Conservation (phyloP, 345 rosid species). For the Gossypium rotundifolium region DNA sequence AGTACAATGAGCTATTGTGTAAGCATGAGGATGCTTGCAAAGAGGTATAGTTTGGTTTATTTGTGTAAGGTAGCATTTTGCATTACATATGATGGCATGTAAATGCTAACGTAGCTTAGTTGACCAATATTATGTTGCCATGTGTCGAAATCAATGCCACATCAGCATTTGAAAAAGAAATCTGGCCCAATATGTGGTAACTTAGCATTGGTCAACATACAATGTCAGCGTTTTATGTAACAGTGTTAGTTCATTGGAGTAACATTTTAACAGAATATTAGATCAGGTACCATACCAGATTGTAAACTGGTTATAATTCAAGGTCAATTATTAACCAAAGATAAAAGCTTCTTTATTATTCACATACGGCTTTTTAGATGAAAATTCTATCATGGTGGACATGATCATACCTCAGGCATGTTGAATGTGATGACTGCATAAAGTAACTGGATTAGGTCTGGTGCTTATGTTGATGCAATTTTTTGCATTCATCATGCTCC, state of each 20-base stretch:
- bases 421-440: neutral
- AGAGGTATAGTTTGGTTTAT: conserved; percentile 38
- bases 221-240: neutral
- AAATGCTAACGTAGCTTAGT: neutral
- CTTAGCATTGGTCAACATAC: neutral
- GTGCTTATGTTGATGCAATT: neutral
- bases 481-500: neutral
- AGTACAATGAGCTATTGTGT: conserved; percentile 63
- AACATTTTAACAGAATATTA: neutral
- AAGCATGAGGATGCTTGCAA: conserved; percentile 61
- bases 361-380: neutral
- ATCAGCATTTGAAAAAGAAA: neutral
- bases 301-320: neutral
- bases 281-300: neutral
- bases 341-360: neutral
- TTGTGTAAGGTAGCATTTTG: neutral
- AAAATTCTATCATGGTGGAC: neutral
- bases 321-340: neutral
- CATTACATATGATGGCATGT: neutral
- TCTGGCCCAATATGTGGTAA: neutral
- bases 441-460: neutral
- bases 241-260: neutral
- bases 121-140: neutral
- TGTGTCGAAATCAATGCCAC: neutral
- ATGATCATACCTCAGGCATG: neutral